Conservation (phyloP, 1,284 basidiomycete genomes). For the Sporisorium sorghi region DNA sequence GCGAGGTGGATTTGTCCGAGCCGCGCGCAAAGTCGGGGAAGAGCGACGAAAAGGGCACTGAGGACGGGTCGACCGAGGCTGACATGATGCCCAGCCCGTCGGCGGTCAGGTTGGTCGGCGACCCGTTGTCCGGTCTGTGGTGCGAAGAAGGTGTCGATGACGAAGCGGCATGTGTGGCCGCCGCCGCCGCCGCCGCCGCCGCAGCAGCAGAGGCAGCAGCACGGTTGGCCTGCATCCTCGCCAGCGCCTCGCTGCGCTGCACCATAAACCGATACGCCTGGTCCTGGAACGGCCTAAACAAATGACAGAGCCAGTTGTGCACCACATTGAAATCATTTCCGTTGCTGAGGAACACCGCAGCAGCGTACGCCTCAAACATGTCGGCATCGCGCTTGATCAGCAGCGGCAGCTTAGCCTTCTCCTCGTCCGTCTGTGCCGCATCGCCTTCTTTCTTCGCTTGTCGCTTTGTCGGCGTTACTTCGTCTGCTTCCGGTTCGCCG, state of each 20-base stretch:
- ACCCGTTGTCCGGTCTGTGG: background rate
- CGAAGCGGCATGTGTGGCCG: background rate
- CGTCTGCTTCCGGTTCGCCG: background rate
- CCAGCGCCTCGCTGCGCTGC: slow-evolving; percentile 36
- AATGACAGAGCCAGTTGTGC: slow-evolving; percentile 37
- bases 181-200: slow-evolving; percentile 4
- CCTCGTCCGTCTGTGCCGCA: slow-evolving; percentile 15
- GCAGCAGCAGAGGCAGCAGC: slow-evolving; percentile 23
- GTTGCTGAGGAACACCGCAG: slow-evolving; percentile 46
- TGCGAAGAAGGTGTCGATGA: background rate
- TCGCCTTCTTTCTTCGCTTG: background rate
- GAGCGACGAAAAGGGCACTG: slow-evolving; percentile 22
- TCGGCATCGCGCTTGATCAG: slow-evolving; percentile 50
- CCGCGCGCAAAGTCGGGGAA: slow-evolving; percentile 31
- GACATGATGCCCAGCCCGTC: slow-evolving; percentile 29
- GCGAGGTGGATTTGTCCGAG: slow-evolving; percentile 12
- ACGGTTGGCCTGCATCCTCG: slow-evolving; percentile 24
- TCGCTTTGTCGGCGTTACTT: background rate
- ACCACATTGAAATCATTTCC: slow-evolving; percentile 45
- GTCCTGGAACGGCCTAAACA: slow-evolving; percentile 51
- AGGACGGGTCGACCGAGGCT: slow-evolving; percentile 26
- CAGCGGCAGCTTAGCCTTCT: slow-evolving; percentile 23
- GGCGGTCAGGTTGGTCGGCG: slow-evolving; percentile 18
- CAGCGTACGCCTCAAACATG: slow-evolving; percentile 54
- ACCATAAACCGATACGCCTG: slow-evolving; percentile 54